Conservation (phyloP, 768 basidiomycete genomes). For the Boletus edulis region DNA sequence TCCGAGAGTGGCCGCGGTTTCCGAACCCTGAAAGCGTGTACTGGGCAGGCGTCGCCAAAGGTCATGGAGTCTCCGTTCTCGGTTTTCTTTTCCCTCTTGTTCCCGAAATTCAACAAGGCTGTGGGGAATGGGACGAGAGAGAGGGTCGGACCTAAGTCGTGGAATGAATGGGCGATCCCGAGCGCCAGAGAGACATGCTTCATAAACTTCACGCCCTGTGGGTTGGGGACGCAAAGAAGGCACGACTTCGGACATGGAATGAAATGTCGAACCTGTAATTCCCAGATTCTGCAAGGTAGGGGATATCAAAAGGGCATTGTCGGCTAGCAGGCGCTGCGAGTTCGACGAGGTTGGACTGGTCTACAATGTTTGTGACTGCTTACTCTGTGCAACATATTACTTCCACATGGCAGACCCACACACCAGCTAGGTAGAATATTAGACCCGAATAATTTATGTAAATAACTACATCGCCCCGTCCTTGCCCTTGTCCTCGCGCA, state of each 20-base stretch:
- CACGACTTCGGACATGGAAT: conserved; percentile 27
- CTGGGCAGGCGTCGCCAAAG: conserved; percentile 61
- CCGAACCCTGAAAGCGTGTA: conserved; percentile 25
- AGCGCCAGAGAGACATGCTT: conserved; percentile 50
- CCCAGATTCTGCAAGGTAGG: conserved; percentile 6
- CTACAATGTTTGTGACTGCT: conserved; percentile 33
- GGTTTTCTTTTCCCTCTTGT: conserved; percentile 58
- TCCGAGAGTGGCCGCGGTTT: conserved; percentile 19
- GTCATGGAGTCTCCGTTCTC: conserved; percentile 57
- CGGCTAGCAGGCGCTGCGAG: conserved; percentile 9
- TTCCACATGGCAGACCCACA: conserved; percentile 19
- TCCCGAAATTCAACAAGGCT: conserved; percentile 63
- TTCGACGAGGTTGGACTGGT: conserved; percentile 18
- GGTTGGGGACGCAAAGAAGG: conserved; percentile 26
- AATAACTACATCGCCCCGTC: conserved; percentile 20
- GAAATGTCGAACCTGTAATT: conserved; percentile 19
- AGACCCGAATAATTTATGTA: conserved; percentile 27
- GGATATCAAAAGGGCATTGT: conserved; percentile 30
- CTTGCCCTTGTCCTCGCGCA: conserved; percentile 8
- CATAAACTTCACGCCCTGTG: conserved; percentile 50
- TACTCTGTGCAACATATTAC: conserved; percentile 19
- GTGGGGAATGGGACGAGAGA: conserved; percentile 39
- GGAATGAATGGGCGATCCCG: conserved; percentile 58
- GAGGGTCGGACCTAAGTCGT: conserved; percentile 53
- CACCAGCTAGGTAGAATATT: conserved; percentile 7